Evolutionary conservation across 2,329 filamentous ascomycete genomes (phyloP), one percentile per base, ranked within the genome.

Genomic region (Monosporascus sp.): DNA sequence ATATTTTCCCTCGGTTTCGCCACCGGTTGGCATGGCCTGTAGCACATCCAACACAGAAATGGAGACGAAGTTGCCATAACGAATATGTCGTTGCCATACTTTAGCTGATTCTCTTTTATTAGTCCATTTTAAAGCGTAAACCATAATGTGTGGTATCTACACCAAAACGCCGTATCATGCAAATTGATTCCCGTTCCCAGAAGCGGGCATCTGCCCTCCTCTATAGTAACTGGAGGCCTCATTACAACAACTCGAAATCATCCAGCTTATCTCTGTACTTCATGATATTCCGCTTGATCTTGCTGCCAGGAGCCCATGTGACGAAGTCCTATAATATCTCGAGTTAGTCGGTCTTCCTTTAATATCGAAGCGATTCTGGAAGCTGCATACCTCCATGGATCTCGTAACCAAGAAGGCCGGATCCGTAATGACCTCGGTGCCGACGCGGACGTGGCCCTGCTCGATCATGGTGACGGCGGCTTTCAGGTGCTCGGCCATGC

Each of bases 241-340:
- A 6, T 61, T 71, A 94, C 64, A 96, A 74, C 67, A 97, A 74
- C 74, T 97, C 93, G 67, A 96, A 97, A 73, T 97, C 93, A 73
- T 97, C 93, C 72, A 97, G 73, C 77, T 96, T 90, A 72, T 97
- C 91, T 63, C 90, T 84, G 70, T 97, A 97, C 73, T 89, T 90
- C 83, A 96, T 86, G 59, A 97, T 96, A 68, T 91, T 94, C 68
- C 88, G 83, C 86, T 96, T 96, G 70, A 97, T 92, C 88, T 97
- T 97, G 72, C 90, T 95, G 55, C 90, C 90, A 64, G 95, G 89
- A 9, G 93, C 87, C 93, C 93, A 97, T 0, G 93, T 97, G 18
- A 97, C 88, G 69, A 95, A 96, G 73, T 97, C 93, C 51, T 46
- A 45, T 17, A 9, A 45, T 22, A n/a, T 8, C 24, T 15, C 8